Base-by-base conservation (phyloP, 2,329 filamentous ascomycete genomes). In the Neocucurbitaria cava region DNA sequence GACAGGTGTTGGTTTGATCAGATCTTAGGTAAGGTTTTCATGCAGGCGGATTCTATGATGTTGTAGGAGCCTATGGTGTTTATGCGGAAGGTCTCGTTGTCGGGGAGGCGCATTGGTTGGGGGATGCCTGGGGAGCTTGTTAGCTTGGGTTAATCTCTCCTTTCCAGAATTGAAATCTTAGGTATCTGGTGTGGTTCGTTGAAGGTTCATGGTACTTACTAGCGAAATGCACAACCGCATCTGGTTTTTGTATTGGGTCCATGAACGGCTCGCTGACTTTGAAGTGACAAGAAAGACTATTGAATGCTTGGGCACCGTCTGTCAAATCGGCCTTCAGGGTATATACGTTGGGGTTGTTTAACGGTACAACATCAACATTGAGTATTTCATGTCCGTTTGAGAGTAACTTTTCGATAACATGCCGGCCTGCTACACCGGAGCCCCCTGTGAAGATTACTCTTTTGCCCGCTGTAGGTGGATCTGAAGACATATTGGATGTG, bases 161-260 rank as follows among this genome's bases (percentile, higher is more conserved):
- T 26, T 1, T 26, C 5, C 9, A 5, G 5, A 26, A 5, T 26
- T 9, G 9, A 26, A 26, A 26, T 5, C 24, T 1, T 26, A 26
- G 5, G 24, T 9, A 26, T 9, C 24, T 26, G 24, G 24, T 26
- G 24, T 26, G 5, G 24, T 26, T 26, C 9, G 2, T 26, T 26
- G 5, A 5, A 13, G 13, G n/a, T 2, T 33, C 3, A 20, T 17
- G 39, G 5, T 18, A 48, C 41, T n/a, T 82, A 85, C 66, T 65
- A 30, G 81, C 83, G 48, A 87, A 83, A 66, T 88, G 85, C 44
- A 87, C 84, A 31, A 88, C 81, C 1, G 82, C 85, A 61, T 87
- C 83, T 0, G 85, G 85, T 8, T 11, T 77, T 70, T 59, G 56
- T 30, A 69, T 47, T 18, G 59, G 54, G 2, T 71, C 67, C 35